A percentile compares a stretch with the other conserved stretches of the same genome.
phyloP scores from a whole-genome alignment of 345 rosid species.

The Populus tremula region DNA sequence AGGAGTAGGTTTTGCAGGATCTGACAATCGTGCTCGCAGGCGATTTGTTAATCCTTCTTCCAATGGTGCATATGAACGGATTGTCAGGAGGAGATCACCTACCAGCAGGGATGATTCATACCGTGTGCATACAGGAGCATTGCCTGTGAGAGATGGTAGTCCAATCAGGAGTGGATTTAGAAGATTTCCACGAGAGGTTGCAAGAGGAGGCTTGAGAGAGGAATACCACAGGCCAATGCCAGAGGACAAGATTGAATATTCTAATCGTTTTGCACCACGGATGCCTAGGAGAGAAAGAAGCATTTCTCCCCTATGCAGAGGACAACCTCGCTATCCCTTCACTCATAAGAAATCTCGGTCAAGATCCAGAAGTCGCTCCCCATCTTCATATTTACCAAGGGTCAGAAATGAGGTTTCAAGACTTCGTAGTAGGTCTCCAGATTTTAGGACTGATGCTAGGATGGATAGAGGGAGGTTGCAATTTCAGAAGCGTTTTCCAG shows the following conservation, averaged over 20 bases:
- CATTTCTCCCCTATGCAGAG: conserved; percentile 35
- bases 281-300: conserved; percentile 45
- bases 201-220: conserved; percentile 34
- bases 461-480: conserved; percentile 40
- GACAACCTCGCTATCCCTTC: conserved; percentile 28
- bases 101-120: conserved; percentile 27
- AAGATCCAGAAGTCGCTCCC: conserved; percentile 53
- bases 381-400: conserved; percentile 30
- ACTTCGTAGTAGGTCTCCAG: conserved; percentile 43
- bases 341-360: conserved; percentile 34
- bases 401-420: conserved; percentile 36
- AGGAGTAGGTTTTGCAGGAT: conserved; percentile 22
- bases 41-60: conserved; percentile 33
- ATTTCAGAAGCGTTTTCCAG: conserved; percentile 39
- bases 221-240: conserved; percentile 28
- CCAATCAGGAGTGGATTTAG: conserved; percentile 39
- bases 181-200: conserved; percentile 27
- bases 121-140: conserved; percentile 17
- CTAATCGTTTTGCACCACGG: conserved; percentile 29
- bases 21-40: conserved; percentile 33
- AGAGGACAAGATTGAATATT: conserved; percentile 31
- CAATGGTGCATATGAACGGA: conserved; percentile 23
- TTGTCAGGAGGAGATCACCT: conserved; percentile 29
- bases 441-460: conserved; percentile 33
- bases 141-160: conserved; percentile 30